Base-by-base conservation (phyloP, 2,329 filamentous ascomycete genomes). In the Neonectria sp. region DNA sequence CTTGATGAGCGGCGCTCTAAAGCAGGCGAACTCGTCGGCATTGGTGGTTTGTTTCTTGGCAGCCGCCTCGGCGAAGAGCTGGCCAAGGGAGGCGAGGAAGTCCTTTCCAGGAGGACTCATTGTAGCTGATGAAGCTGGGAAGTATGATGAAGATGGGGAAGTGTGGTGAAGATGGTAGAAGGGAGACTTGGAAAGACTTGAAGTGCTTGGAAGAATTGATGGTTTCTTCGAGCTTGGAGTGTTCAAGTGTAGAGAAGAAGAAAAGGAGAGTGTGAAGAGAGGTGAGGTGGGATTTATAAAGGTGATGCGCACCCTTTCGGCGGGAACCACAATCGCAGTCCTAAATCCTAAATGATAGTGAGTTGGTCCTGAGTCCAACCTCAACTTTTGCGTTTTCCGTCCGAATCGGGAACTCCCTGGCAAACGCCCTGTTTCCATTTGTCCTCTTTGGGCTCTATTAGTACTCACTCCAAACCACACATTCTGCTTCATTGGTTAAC, bases 21-120 rank as follows among this genome's bases (percentile, higher is more conserved):
- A 27, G 13, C 65, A 48, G 2, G 46, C 6, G 17, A 77, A 76
- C 33, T 75, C 71, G 21, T 49, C 46, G 24, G 53, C 35, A 0
- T 58, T 6, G 8, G 49, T 52, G 17, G 58, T 46, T 29, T 59
- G 69, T 1, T 59, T 52, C 1, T 65, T 63, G 6, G 25, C 8
- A 12, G 55, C 59, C 15, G 69, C 68, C 59, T 77, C 75, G n/a
- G 49, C 17, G n/a, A 77, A 77, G 12, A 77, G 43, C 0, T 43
- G 9, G 8, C 40, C 43, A 6, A 77, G 33, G 1, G 66, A 74
- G 0, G 46, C 43, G 24, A 68, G 57, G 25, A 77, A 74, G 7
- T 73, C 67, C 4, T n/a, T n/a, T 17, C 51, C 52, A 15, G 15
- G 24, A 15, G 46, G 25, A 13, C 7, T 25, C 46, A 49, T 49